Conservation (phyloP, 2,329 filamentous ascomycete genomes). For the Neoscytalidium dimidiatum region DNA sequence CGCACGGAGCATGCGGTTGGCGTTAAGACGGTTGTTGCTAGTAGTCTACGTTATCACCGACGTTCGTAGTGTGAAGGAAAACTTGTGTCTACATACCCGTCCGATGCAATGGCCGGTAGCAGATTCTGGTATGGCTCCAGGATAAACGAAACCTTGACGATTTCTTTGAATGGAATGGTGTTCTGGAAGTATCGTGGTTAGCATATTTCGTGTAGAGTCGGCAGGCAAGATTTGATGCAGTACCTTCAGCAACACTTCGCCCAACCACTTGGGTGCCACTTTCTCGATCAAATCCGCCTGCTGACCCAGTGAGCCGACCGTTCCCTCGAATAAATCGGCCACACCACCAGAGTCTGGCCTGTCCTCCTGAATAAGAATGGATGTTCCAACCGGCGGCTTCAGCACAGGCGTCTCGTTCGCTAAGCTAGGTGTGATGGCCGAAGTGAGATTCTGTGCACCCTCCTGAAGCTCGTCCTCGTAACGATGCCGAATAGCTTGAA, state of each 20-base stretch:
- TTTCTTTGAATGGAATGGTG: slow-evolving; percentile 80
- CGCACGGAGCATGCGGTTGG: slow-evolving; percentile 92
- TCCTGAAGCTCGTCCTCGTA: slow-evolving; percentile 70
- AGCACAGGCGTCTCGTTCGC: slow-evolving; percentile 75
- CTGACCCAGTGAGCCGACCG: slow-evolving; percentile 72
- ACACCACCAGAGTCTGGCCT: slow-evolving; percentile 63
- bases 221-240: slow-evolving; percentile 26
- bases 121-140: slow-evolving; percentile 77
- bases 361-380: slow-evolving; percentile 67
- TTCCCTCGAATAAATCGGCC: slow-evolving; percentile 89
- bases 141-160: slow-evolving; percentile 93
- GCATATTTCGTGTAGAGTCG: background rate
- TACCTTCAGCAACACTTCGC: slow-evolving; percentile 77
- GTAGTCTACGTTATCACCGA: background rate
- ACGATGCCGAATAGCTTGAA: slow-evolving; percentile 71
- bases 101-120: slow-evolving; percentile 69
- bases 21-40: slow-evolving; percentile 86
- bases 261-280: slow-evolving; percentile 87
- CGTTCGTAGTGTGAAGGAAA: background rate
- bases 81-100: slow-evolving; percentile 57
- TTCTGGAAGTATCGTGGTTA: slow-evolving; percentile 55
- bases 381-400: slow-evolving; percentile 66
- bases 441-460: slow-evolving; percentile 54
- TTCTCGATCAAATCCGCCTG: slow-evolving; percentile 85
- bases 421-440: slow-evolving; percentile 67